These are phyloP conservation scores for Scedosporium boydii DNA, from an alignment of 2,329 filamentous ascomycete genomes.

Conservation along the genomic window DNA sequence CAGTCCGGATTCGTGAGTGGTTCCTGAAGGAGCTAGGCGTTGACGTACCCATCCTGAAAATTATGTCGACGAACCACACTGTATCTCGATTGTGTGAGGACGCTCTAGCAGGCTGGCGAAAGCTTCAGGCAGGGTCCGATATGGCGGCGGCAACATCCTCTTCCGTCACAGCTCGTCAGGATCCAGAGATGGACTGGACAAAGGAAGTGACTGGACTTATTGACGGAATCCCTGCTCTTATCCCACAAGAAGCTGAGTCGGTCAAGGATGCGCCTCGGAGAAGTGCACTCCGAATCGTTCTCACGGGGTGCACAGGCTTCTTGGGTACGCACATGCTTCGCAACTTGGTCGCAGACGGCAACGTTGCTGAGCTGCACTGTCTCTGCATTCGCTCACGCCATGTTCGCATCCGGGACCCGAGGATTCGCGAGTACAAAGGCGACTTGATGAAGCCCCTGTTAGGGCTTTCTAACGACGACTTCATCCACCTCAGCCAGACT, in stretches of 20 bases:
- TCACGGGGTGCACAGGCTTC: conserved; percentile 31
- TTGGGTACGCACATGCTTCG: conserved; percentile 26
- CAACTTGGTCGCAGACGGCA: conserved; percentile 19
- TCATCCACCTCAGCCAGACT: conserved; percentile 3
- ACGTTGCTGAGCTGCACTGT: conserved; percentile 30
- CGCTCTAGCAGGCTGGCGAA: too few relatives aligned
- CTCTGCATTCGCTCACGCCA: conserved; percentile 24
- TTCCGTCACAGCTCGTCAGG: too few relatives aligned
- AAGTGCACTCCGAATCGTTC: conserved; percentile 14
- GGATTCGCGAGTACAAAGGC: conserved; percentile 12
- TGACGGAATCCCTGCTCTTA: too few relatives aligned
- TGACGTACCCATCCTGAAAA: conserved; percentile 34
- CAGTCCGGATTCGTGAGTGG: conserved; percentile 33
- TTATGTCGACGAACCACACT: conserved; percentile 5
- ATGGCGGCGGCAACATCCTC: too few relatives aligned
- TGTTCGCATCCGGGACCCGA: conserved; percentile 4
- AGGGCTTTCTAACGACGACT: conserved; percentile 11
- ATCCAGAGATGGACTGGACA: too few relatives aligned
- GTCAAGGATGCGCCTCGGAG: conserved; percentile 3
- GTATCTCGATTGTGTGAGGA: too few relatives aligned
- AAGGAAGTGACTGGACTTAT: too few relatives aligned
- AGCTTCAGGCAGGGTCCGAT: too few relatives aligned
- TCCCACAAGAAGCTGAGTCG: too few relatives aligned
- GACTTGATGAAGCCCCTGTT: conserved; percentile 18
- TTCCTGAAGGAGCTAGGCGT: conserved; percentile 31